Conservation (phyloP, 2,329 filamentous ascomycete genomes). For the Aspergillus flavus region DNA sequence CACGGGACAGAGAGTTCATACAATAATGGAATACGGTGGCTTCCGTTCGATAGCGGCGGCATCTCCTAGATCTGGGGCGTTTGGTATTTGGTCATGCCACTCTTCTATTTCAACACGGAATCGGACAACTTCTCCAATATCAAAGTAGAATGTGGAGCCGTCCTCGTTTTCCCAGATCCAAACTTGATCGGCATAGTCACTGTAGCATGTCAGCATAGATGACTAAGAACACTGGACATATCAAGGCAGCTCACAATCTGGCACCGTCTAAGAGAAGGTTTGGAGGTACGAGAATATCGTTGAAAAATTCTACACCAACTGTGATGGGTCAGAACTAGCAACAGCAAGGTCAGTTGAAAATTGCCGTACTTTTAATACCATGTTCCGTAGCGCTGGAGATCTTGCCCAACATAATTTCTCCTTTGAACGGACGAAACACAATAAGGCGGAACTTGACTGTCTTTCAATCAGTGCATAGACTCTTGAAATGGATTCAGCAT, state of each 20-base stretch:
- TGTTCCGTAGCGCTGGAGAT: slow-evolving; percentile 74
- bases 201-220: slow-evolving; percentile 40
- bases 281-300: slow-evolving; percentile 81
- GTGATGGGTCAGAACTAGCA: slow-evolving; percentile 18
- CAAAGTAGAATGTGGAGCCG: slow-evolving; percentile 77
- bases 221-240: background rate
- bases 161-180: slow-evolving; percentile 83
- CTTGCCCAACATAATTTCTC: slow-evolving; percentile 82
- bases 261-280: slow-evolving; percentile 74
- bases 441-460: slow-evolving; percentile 89
- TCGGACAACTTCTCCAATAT: slow-evolving; percentile 84
- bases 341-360: background rate
- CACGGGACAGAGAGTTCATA: slow-evolving; percentile 23
- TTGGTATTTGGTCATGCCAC: slow-evolving; percentile 86
- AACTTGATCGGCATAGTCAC: slow-evolving; percentile 72
- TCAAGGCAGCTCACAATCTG: slow-evolving; percentile 63
- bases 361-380: slow-evolving; percentile 68
- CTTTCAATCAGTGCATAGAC: slow-evolving; percentile 3
- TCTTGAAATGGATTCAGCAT: background rate
- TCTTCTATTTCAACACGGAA: slow-evolving; percentile 84
- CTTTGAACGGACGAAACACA: slow-evolving; percentile 94
- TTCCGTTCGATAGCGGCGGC: slow-evolving; percentile 60
- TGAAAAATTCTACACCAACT: slow-evolving; percentile 90
- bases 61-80: slow-evolving; percentile 66
- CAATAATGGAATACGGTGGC: slow-evolving; percentile 55